Evolutionary conservation across 306 rosid species (phyloP).

Genomic region (Nissolia schottii): DNA sequence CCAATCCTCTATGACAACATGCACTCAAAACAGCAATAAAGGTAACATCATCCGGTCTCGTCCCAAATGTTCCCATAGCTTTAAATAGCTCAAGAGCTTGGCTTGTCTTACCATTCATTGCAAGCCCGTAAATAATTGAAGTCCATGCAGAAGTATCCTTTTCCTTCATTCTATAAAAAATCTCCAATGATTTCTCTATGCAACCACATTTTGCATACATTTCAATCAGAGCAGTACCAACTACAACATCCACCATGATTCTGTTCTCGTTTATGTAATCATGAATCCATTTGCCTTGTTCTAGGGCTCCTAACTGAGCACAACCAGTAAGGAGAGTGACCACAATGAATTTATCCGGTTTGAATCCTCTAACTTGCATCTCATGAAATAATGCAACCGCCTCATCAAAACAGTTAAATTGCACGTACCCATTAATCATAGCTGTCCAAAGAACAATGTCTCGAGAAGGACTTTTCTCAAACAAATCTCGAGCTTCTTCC

Average conservation of each 20-base stretch:
- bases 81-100: constrained; percentile 58
- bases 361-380: constrained; percentile 52
- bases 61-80: constrained; percentile 50
- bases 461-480: constrained; percentile 54
- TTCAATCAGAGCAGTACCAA: constrained; percentile 70
- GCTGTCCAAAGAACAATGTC: constrained; percentile 80
- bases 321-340: constrained; percentile 69
- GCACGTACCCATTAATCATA: constrained; percentile 78
- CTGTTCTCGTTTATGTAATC: constrained; percentile 37
- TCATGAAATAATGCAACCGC: constrained; percentile 52
- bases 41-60: constrained; percentile 60
- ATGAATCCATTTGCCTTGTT: constrained; percentile 72
- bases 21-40: constrained; percentile 60
- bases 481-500: constrained; percentile 60
- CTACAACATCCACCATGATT: constrained; percentile 51
- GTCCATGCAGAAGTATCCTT: constrained; percentile 71
- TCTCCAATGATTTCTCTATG: constrained; percentile 52
- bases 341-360: constrained; percentile 54
- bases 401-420: constrained; percentile 52
- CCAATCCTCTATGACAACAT: constrained; percentile 68
- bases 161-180: constrained; percentile 45
- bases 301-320: constrained; percentile 64
- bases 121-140: constrained; percentile 65
- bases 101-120: constrained; percentile 64
- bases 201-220: constrained; percentile 75